Evolutionary conservation across 257 asterid genomes (phyloP).

Genomic region (Perilla frutescens): DNA sequence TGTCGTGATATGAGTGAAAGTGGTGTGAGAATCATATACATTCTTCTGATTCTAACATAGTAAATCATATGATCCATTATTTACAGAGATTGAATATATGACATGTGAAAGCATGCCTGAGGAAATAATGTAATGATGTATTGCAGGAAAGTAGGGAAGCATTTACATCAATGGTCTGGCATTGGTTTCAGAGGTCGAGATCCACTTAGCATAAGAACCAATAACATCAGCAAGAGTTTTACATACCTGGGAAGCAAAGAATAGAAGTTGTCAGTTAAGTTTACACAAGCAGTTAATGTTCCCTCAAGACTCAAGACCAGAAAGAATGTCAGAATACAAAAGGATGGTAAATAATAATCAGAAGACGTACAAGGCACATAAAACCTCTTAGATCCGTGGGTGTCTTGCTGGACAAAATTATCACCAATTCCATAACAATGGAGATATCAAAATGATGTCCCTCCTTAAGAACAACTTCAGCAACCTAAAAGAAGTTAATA

Average conservation of each 20-base stretch:
- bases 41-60: constrained; percentile 29
- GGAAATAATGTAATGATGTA: constrained; percentile 29
- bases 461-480: constrained; percentile 76
- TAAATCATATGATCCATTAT: constrained; percentile 27
- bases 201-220: constrained; percentile 85
- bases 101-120: constrained; percentile 35
- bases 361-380: constrained; percentile 68
- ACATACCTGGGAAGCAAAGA: constrained; percentile 58
- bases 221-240: constrained; percentile 81
- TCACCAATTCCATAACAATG: constrained; percentile 59
- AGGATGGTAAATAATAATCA: constrained; percentile 31
- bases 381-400: constrained; percentile 66
- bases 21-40: constrained; percentile 18
- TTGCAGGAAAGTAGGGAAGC: constrained; percentile 41
- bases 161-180: constrained; percentile 72
- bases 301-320: constrained; percentile 27
- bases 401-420: constrained; percentile 67
- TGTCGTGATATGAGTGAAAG: constrained; percentile 19
- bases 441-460: constrained; percentile 67
- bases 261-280: constrained; percentile 22
- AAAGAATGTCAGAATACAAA: constrained; percentile 27
- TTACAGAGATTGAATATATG: constrained; percentile 19
- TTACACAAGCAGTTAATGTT: constrained; percentile 17
- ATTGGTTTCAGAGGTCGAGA: constrained; percentile 60
- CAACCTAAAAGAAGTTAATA: constrained; percentile 59